A percentile compares a stretch with the other conserved stretches of the same genome.
Conservation (phyloP, 2,329 filamentous ascomycete genomes). For the Bertia moriformis region DNA sequence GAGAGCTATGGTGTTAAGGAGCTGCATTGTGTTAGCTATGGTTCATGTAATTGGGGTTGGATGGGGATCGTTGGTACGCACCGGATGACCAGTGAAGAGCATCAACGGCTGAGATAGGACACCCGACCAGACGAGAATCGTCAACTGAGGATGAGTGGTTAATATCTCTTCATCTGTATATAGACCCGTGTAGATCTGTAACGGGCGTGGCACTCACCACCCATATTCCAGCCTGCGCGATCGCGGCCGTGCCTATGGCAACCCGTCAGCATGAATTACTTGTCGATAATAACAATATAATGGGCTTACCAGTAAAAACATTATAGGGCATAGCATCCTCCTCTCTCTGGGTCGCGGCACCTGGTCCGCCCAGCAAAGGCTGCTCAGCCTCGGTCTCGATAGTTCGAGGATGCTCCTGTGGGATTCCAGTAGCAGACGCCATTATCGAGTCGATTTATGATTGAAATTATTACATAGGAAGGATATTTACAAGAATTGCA, state of each 20-base stretch:
- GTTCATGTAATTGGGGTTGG: too few relatives aligned
- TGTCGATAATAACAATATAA: too few relatives aligned
- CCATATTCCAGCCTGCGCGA: background rate
- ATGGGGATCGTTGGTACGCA: too few relatives aligned
- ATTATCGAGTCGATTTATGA: constrained; percentile 19
- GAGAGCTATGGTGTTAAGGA: background rate
- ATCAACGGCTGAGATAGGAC: background rate
- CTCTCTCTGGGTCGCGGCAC: background rate
- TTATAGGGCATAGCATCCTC: background rate
- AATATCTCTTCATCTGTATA: background rate
- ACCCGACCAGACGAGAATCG: background rate
- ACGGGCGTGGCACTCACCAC: background rate
- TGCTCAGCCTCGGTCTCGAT: background rate
- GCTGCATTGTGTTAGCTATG: background rate
- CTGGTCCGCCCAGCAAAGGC: background rate
- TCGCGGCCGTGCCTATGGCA: background rate
- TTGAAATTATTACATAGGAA: constrained; percentile 15
- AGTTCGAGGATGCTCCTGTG: constrained; percentile 19
- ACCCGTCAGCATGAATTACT: background rate
- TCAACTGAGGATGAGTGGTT: too few relatives aligned
- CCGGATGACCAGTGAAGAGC: background rate
- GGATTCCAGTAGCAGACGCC: constrained; percentile 36
- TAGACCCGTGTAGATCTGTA: background rate
- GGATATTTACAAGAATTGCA: too few relatives aligned
- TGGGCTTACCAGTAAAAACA: background rate